Evolutionary conservation across 305 asterid species (phyloP), one percentile per base, ranked within the genome.

Genomic region (Fraxinus ornus): DNA sequence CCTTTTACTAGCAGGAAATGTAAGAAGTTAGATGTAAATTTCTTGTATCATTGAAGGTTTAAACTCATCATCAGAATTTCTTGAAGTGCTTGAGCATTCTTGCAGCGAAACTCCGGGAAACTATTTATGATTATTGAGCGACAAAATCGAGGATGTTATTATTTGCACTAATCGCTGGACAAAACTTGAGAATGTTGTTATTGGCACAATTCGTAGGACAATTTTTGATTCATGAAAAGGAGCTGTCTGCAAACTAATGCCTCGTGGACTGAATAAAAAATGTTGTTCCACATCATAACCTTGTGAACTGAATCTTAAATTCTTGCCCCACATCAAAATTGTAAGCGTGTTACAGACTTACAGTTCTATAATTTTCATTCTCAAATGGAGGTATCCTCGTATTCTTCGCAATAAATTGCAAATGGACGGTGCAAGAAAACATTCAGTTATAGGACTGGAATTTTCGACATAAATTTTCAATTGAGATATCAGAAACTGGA

Each of bases 21-120:
- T 33, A 41, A 78, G 32, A 77, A 79, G 83, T 62, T 33, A 36
- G 80, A 74, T 81, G 91, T 86, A 88, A 81, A 83, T 75, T 76
- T 74, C 44, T 30, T 71, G 76, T 71, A 71, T 33, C 47, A 33
- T 71, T 22, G 19, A 33, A n/a, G 12, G 47, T 71, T 71, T 71
- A 71, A n/a, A 33, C 36, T 17, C 26, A 71, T 71, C 22, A 71
- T 17, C 44, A 33, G 24, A 33, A 32, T 33, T 71, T 71, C 47
- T 15, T 32, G 5, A 26, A 68, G 74, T 28, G 74, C 35, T 10
- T 10, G 33, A 5, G 44, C 76, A 32, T 32, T 32, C 22, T 24
- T 64, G 73, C 32, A 3, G 15, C 9, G 2, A 19, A 57, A 19
- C 22, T 57, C 26, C 66, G 5, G 28, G 68, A 19, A 57, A 19